These are phyloP conservation scores for Sugiyamaella sp. DNA, from an alignment of 1,139 yeast species.

Conservation along the genomic window DNA sequence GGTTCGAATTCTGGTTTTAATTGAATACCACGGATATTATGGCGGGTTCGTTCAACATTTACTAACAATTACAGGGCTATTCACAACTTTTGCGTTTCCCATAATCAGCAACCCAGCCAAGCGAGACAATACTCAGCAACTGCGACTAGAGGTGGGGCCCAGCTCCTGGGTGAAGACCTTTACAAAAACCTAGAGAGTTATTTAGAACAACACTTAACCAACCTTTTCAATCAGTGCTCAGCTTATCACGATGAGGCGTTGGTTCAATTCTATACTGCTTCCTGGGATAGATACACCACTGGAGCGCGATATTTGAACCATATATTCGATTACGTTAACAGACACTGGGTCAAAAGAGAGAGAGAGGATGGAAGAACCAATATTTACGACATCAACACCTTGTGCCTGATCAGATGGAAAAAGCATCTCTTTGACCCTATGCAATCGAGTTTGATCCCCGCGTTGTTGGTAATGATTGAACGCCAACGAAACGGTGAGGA, in stretches of 20 bases:
- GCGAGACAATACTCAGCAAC: slow-evolving; percentile 27
- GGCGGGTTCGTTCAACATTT: too few relatives aligned
- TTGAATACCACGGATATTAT: too few relatives aligned
- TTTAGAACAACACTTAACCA: slow-evolving; percentile 61
- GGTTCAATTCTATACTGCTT: slow-evolving; percentile 79
- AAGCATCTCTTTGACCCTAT: slow-evolving; percentile 74
- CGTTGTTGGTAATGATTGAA: slow-evolving; percentile 75
- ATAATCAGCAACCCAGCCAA: slow-evolving; percentile 51
- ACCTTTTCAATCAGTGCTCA: slow-evolving; percentile 41
- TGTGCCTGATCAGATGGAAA: slow-evolving; percentile 88
- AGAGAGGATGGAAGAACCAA: slow-evolving; percentile 93
- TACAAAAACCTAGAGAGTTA: slow-evolving; percentile 72
- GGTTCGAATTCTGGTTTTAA: too few relatives aligned
- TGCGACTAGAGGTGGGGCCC: slow-evolving; percentile 40
- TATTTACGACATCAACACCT: slow-evolving; percentile 86
- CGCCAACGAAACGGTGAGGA: slow-evolving; percentile 79
- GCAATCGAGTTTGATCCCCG: slow-evolving; percentile 60
- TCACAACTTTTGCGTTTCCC: slow-evolving; percentile 90
- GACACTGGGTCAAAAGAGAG: slow-evolving; percentile 98
- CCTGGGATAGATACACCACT: slow-evolving; percentile 87
- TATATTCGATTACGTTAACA: slow-evolving; percentile 91
- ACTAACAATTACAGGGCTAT: slow-evolving; percentile 66
- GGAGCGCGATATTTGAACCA: slow-evolving; percentile 94
- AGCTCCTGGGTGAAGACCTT: slow-evolving; percentile 83
- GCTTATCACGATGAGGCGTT: slow-evolving; percentile 58